Percentiles rank a stretch among this genome's conserved stretches.
Conservation (phyloP, 2,329 filamentous ascomycete genomes). For the Colletotrichum tropicale region DNA sequence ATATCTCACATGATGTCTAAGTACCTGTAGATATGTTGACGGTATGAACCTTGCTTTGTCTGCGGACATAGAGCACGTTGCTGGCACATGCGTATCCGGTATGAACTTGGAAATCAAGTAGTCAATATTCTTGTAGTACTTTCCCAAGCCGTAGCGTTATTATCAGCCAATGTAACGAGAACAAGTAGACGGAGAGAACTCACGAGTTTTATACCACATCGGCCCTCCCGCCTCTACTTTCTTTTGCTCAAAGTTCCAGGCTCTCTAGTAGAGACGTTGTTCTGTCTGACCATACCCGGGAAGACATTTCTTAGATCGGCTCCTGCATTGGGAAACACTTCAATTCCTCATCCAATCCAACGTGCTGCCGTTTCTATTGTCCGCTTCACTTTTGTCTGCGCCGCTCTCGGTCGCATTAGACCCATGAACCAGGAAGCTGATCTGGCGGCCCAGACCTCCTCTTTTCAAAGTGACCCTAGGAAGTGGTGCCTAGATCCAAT, state of each 20-base stretch:
- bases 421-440: slow-evolving; percentile 45
- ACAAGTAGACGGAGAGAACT: background rate
- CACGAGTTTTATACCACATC: background rate
- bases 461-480: slow-evolving; percentile 60
- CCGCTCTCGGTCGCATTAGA: background rate
- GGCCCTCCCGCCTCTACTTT: background rate
- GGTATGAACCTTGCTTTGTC: background rate
- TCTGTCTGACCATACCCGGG: slow-evolving; percentile 68
- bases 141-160: background rate
- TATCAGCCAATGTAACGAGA: background rate
- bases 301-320: slow-evolving; percentile 75
- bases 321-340: slow-evolving; percentile 60
- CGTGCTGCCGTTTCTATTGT: slow-evolving; percentile 49
- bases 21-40: background rate
- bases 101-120: background rate
- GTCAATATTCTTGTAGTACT: background rate
- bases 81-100: background rate
- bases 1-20: background rate
- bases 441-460: slow-evolving; percentile 66
- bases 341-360: background rate
- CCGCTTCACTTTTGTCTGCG: slow-evolving; percentile 38
- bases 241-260: background rate
- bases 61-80: background rate
- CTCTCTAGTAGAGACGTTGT: slow-evolving; percentile 45
- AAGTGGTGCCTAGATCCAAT: slow-evolving; percentile 58